phyloP scores from a whole-genome alignment of 2,329 filamentous ascomycete genomes.

The Knufia fluminis region DNA sequence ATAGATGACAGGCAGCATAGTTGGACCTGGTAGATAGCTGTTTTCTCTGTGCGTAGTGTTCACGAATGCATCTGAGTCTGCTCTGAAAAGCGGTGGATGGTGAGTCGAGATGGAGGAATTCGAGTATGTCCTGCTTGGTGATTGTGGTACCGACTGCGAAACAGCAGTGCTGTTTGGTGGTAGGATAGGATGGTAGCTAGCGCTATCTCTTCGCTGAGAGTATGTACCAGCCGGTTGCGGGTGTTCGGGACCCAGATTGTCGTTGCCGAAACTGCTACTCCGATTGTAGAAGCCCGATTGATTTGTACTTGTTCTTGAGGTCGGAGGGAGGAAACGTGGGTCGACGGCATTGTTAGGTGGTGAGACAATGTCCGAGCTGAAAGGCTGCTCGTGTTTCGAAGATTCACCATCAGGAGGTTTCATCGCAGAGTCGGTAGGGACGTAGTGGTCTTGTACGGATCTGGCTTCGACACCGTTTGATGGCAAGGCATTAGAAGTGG shows the following conservation, averaged over 20 bases:
- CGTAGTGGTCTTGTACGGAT: background rate
- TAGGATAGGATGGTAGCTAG: background rate
- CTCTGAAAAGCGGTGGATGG: conserved; percentile 15
- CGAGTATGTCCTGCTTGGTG: conserved; percentile 18
- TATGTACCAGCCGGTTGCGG: conserved; percentile 24
- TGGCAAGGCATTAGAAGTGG: conserved; percentile 9
- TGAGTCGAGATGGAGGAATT: conserved; percentile 12
- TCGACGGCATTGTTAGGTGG: conserved; percentile 26
- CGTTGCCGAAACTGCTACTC: conserved; percentile 24
- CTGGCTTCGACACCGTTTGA: too few species aligned
- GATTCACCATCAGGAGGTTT: background rate
- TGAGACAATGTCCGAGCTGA: conserved; percentile 24
- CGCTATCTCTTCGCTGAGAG: conserved; percentile 10
- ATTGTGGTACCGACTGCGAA: conserved; percentile 11
- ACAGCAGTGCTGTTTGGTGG: background rate
- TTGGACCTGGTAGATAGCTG: conserved; percentile 13
- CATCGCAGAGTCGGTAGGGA: background rate
- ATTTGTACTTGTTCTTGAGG: conserved; percentile 22
- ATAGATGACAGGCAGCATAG: conserved; percentile 12
- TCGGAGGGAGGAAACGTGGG: conserved; percentile 24
- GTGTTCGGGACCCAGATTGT: conserved; percentile 25
- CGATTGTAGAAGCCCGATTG: conserved; percentile 25
- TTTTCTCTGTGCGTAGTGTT: conserved; percentile 10
- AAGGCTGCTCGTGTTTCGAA: background rate
- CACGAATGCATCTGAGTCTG: conserved; percentile 14